A percentile compares a stretch with the other conserved stretches of the same genome.
These are phyloP conservation scores for Chrysanthemum seticuspe DNA, from an alignment of 129 eudicot genomes.

Conservation along the genomic window DNA sequence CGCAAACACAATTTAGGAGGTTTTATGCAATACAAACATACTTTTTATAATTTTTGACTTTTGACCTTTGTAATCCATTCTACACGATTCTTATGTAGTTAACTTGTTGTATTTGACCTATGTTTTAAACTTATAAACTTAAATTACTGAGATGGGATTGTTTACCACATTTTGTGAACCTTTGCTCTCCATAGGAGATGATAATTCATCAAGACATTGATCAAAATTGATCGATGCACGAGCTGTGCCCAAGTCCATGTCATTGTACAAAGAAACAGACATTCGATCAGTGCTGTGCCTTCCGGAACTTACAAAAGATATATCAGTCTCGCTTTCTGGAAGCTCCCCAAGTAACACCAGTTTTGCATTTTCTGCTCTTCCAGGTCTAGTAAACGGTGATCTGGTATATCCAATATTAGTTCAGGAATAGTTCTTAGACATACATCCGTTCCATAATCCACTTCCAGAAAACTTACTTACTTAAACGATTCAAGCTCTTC, in stretches of 20 bases:
- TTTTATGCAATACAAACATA: not conserved
- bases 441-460: constrained; percentile 1
- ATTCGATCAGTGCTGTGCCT: constrained; percentile 48
- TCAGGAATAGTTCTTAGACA: not conserved
- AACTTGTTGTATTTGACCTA: not conserved
- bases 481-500: constrained; percentile 18
- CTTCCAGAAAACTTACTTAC: constrained; percentile 13
- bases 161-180: constrained; percentile 16
- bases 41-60: not conserved
- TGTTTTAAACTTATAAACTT: not conserved
- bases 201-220: constrained; percentile 38
- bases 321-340: constrained; percentile 44
- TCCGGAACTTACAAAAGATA: constrained; percentile 48
- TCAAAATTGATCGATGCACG: constrained; percentile 43
- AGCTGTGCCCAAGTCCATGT: constrained; percentile 39
- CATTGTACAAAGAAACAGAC: constrained; percentile 28
- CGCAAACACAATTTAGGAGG: not conserved
- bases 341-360: constrained; percentile 37
- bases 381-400: constrained; percentile 45
- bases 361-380: constrained; percentile 35
- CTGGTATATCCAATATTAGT: constrained; percentile 8
- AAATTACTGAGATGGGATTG: constrained; percentile 2
- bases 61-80: not conserved
- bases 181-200: constrained; percentile 42
- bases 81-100: not conserved